phyloP scores from a whole-genome alignment of 2,329 filamentous ascomycete genomes.

The Penicillium griseofulvum region DNA sequence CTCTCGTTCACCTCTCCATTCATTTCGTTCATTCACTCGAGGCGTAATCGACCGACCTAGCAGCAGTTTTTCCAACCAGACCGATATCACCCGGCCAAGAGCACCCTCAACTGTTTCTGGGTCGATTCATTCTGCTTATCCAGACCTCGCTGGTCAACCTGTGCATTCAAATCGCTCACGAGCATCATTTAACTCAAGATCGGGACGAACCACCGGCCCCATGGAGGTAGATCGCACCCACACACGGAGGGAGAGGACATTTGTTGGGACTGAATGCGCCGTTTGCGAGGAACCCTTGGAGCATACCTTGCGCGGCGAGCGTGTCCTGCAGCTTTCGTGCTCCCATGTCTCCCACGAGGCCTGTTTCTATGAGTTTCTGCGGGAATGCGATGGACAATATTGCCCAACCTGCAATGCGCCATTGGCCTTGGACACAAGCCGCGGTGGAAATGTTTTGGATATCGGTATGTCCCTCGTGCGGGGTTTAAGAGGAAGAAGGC shows the following conservation, averaged over 20 bases:
- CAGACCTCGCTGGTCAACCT: slow-evolving; percentile 17
- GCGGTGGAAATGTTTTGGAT: slow-evolving; percentile 88
- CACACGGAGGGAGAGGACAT: slow-evolving; percentile 84
- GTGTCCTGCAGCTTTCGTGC: slow-evolving; percentile 93
- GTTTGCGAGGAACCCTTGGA: slow-evolving; percentile 96
- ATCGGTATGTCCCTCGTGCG: slow-evolving; percentile 61
- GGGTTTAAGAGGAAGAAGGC: slow-evolving; percentile 4
- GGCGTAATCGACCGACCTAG: slow-evolving; percentile 28
- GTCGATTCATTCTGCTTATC: slow-evolving; percentile 19
- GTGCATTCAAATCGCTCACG: slow-evolving; percentile 33
- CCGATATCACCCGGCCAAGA: slow-evolving; percentile 24
- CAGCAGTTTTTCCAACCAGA: slow-evolving; percentile 29
- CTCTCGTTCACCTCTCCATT: slow-evolving; percentile 33
- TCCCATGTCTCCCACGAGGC: slow-evolving; percentile 97
- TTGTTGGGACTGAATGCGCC: slow-evolving; percentile 90
- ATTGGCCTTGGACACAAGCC: slow-evolving; percentile 84
- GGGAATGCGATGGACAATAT: slow-evolving; percentile 88
- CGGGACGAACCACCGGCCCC: slow-evolving; percentile 58
- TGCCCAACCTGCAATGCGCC: slow-evolving; percentile 93
- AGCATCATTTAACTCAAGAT: slow-evolving; percentile 38
- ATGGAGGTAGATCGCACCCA: slow-evolving; percentile 75
- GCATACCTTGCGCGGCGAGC: slow-evolving; percentile 89
- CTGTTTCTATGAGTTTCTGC: slow-evolving; percentile 98
- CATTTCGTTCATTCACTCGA: slow-evolving; percentile 33
- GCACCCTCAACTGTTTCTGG: slow-evolving; percentile 26